Evolutionary conservation across 257 asterid species (phyloP).

Genomic region (Scutellaria baicalensis): DNA sequence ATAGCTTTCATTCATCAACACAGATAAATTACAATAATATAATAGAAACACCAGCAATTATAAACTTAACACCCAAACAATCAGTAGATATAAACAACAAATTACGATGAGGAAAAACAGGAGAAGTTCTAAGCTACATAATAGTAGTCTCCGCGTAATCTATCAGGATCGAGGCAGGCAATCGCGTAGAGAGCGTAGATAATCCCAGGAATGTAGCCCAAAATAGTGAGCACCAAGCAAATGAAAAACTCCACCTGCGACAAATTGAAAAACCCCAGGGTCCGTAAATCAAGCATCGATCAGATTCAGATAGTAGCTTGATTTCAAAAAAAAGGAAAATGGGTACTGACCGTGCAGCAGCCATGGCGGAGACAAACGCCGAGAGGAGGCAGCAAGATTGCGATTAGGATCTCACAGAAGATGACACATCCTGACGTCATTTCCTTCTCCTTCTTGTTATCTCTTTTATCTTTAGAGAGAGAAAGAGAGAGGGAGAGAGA

Average conservation of each 20-base stretch:
- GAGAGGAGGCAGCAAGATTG: constrained; percentile 68
- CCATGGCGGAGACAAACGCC: constrained; percentile 86
- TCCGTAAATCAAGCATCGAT: background rate
- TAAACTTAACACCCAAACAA: background rate
- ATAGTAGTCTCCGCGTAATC: constrained; percentile 27
- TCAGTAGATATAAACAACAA: background rate
- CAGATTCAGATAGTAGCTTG: background rate
- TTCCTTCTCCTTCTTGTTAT: background rate
- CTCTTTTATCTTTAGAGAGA: background rate
- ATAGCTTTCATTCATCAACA: background rate
- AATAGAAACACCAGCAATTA: background rate
- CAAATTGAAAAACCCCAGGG: background rate
- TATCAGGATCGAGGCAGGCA: constrained; percentile 50
- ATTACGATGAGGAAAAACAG: background rate
- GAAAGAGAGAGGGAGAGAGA: background rate
- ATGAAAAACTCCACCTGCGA: constrained; percentile 56
- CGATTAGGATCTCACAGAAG: constrained; percentile 54
- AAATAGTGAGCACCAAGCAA: constrained; percentile 57
- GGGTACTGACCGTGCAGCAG: constrained; percentile 54
- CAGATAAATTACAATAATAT: background rate
- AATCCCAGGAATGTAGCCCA: constrained; percentile 62
- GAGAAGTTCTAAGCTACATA: constrained; percentile 24
- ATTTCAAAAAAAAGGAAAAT: background rate
- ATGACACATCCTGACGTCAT: constrained; percentile 47
- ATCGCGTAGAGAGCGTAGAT: constrained; percentile 67